Conservation (phyloP, 257 asterid genomes). For the Primulina tabacum region DNA sequence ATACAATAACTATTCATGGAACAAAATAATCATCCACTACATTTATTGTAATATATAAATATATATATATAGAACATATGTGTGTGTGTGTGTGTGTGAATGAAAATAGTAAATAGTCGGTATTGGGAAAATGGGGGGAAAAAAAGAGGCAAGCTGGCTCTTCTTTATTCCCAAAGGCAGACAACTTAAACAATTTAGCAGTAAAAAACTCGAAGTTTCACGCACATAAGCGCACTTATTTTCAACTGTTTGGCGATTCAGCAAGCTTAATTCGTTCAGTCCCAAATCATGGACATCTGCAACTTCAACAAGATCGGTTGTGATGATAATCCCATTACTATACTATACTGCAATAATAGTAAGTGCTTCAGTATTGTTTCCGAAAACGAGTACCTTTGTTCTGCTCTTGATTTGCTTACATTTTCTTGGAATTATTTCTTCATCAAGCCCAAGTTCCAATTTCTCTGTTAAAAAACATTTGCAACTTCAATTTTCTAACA, state of each 20-base stretch:
- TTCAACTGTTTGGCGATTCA: neutral
- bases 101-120: neutral
- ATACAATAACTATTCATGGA: too few relatives aligned
- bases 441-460: constrained; percentile 2
- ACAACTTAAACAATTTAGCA: neutral
- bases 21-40: too few relatives aligned
- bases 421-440: neutral
- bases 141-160: neutral
- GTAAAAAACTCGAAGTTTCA: neutral
- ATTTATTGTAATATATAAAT: too few relatives aligned
- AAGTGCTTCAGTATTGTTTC: neutral
- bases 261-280: neutral
- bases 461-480: neutral
- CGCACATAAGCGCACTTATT: neutral
- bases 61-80: too few relatives aligned
- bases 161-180: constrained; percentile 17
- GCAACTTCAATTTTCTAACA: constrained; percentile 6
- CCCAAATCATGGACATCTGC: constrained; percentile 21
- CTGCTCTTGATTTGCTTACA: neutral
- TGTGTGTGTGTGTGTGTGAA: too few relatives aligned
- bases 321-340: neutral
- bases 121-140: neutral
- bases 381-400: neutral
- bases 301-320: constrained; percentile 22
- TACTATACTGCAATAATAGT: constrained; percentile 16